Evolutionary conservation across 1,139 yeast genomes (phyloP).

Genomic region (Sugiyamaella pinicola): DNA sequence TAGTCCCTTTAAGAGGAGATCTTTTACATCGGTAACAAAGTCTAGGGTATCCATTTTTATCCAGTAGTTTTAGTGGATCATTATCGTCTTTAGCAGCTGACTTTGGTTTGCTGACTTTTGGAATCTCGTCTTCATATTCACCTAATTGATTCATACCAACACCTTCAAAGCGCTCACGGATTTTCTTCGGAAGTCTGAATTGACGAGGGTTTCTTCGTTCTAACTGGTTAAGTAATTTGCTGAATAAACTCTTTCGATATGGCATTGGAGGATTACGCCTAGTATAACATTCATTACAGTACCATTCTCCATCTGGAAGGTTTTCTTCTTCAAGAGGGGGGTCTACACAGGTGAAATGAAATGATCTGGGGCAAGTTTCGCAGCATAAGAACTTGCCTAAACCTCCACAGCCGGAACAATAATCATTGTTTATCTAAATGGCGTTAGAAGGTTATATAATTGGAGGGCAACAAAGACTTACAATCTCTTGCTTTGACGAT

Average conservation of each 20-base stretch:
- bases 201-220: slow-evolving; percentile 69
- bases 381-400: slow-evolving; percentile 90
- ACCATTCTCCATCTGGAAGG: slow-evolving; percentile 90
- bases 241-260: slow-evolving; percentile 51
- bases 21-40: slow-evolving; percentile 76
- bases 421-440: slow-evolving; percentile 70
- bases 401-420: slow-evolving; percentile 84
- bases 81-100: slow-evolving; percentile 48
- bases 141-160: slow-evolving; percentile 70
- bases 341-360: slow-evolving; percentile 87
- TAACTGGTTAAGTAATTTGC: slow-evolving; percentile 60
- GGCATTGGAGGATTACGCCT: slow-evolving; percentile 42
- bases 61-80: slow-evolving; percentile 67
- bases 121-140: slow-evolving; percentile 63
- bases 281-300: slow-evolving; percentile 68
- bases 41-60: slow-evolving; percentile 63
- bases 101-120: slow-evolving; percentile 45
- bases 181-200: slow-evolving; percentile 66
- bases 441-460: background rate
- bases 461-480: slow-evolving; percentile 3
- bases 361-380: slow-evolving; percentile 88
- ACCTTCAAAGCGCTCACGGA: slow-evolving; percentile 74
- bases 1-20: slow-evolving; percentile 60
- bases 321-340: slow-evolving; percentile 80
- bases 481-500: slow-evolving; percentile 10